Base-by-base conservation (phyloP, 176 grass and related monocot genomes). In the Chloris gayana region DNA sequence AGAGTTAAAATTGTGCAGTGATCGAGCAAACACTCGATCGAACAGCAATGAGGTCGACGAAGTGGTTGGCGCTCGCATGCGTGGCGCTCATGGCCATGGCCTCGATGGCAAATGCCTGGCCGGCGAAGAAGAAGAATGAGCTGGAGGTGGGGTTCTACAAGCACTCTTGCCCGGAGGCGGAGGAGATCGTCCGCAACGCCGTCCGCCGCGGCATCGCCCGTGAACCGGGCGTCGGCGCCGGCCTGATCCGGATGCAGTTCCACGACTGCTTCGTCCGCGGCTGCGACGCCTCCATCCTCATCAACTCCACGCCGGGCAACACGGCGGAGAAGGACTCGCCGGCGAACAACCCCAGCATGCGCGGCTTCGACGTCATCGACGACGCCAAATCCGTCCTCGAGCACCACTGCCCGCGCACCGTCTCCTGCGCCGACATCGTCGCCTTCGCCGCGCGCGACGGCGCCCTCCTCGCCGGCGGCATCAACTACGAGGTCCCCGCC, bases 241-340 rank as follows among this genome's bases (percentile, higher is more conserved):
- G 85, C 0, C 80, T 97, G 25, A 87, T 97, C 87, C 82, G 94
- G 18, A 89, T 97, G 83, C 90, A 93, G 58, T 97, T 97, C 78
- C 93, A 95, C 34, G 93, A 95, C 29, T 95, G 93, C 76, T 95
- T 97, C 65, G 91, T 97, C 58, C 57, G 86, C 54, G 91, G 91
- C 0, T 89, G 91, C 4, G 91, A 93, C 35, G 87, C 19, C 4
- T 93, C 91, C 3, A 32, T 93, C 21, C 72, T 93, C 37, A 70
- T 93, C 27, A 46, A 85, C 64, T 90, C 91, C 1, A 90, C 82
- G 0, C 85, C 91, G 0, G 82, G 64, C 39, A 58, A 54, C 69
- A 0, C 0, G 19, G 85, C 85, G 0, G 91, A 93, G 91, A 88
- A 78, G 87, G 82, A 87, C 17, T 82, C 85, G 1, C 0, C 3